Base-by-base conservation (phyloP, 345 rosid species). In the Anastatica hierochuntica region DNA sequence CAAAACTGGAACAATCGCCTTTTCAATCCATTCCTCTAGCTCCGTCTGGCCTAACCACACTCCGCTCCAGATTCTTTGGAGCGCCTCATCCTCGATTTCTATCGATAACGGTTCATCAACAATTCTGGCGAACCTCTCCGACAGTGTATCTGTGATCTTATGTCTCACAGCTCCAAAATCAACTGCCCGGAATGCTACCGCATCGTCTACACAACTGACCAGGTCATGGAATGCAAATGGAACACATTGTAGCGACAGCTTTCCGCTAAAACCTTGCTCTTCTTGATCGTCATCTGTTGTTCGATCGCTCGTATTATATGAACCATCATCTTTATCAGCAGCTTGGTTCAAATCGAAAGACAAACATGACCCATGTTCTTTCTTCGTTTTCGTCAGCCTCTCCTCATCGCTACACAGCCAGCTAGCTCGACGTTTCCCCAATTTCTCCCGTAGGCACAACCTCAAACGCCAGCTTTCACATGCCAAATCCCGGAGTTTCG, bases 301-400 rank as follows among this genome's bases (percentile, higher is more conserved):
- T 20, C 88, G 74, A 71, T 85, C 97, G 14, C 99, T 92, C 2
- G 97, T 88, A 45, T 85, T 85, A 45, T 55, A 79, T 2, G 95
- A 83, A 8, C 95, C 97, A 18, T 83, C 70, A 44, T 81, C 85
- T 17, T 71, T 81, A 14, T 64, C 64, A 8, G 71, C 95, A 2
- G 88, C 74, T 73, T 88, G 87, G 40, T 94, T 94, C 49, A 94
- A 73, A 64, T 94, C 99, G 7, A 94, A 85, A 11, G 86, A 70
- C 6, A 81, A 51, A 5, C 64, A 43, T n/a, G 56, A 51, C n/a
- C 71, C 71, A 4, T 59, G 50, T 38, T 84, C 90, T 66, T 66
- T 92, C 73, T 86, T 78, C 13, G 80, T 75, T 59, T 77, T 92
- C 10, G 71, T 73, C 3, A 69, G 6, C 67, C 89, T 74, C 41